Evolutionary conservation across 148 eudicot genomes (phyloP).

Genomic region (Vaccinium macrocarpon): DNA sequence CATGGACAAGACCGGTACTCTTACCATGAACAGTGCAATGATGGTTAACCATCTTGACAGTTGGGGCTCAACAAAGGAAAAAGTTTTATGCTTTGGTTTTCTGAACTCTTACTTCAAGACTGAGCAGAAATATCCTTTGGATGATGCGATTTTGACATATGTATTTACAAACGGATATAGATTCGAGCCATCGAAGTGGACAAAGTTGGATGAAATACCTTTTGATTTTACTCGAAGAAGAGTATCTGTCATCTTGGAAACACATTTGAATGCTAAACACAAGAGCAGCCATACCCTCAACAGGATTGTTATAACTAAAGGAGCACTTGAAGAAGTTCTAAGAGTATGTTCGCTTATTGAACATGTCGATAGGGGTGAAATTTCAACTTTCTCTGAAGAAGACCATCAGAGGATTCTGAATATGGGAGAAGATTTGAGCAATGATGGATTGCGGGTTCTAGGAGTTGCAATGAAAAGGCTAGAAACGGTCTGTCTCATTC

Average conservation of each 20-base stretch:
- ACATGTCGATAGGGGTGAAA: slow-evolving; percentile 24
- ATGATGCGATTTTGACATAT: slow-evolving; percentile 43
- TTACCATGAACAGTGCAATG: slow-evolving; percentile 43
- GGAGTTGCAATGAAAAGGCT: slow-evolving; percentile 51
- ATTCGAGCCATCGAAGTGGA: slow-evolving; percentile 42
- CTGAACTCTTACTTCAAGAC: slow-evolving; percentile 46
- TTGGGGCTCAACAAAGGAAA: slow-evolving; percentile 35
- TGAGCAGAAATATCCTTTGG: slow-evolving; percentile 48
- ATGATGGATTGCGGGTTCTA: slow-evolving; percentile 41
- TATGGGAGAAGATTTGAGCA: slow-evolving; percentile 40
- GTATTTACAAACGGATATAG: slow-evolving; percentile 44
- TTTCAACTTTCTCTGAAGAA: slow-evolving; percentile 24
- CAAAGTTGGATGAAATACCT: slow-evolving; percentile 43
- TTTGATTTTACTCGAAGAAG: slow-evolving; percentile 47
- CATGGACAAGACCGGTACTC: slow-evolving; percentile 57
- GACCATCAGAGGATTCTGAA: slow-evolving; percentile 34
- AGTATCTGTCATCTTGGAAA: slow-evolving; percentile 42
- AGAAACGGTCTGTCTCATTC: slow-evolving; percentile 20
- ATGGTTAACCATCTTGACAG: slow-evolving; percentile 38
- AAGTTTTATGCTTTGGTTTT: slow-evolving; percentile 42
- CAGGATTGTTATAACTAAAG: slow-evolving; percentile 42
- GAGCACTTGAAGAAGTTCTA: slow-evolving; percentile 45
- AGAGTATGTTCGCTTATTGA: slow-evolving; percentile 25
- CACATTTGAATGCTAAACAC: slow-evolving; percentile 17
- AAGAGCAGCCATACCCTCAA: slow-evolving; percentile 15